Evolutionary conservation across 2,329 filamentous ascomycete genomes (phyloP).

Genomic region (Harringtonia lauricola): DNA sequence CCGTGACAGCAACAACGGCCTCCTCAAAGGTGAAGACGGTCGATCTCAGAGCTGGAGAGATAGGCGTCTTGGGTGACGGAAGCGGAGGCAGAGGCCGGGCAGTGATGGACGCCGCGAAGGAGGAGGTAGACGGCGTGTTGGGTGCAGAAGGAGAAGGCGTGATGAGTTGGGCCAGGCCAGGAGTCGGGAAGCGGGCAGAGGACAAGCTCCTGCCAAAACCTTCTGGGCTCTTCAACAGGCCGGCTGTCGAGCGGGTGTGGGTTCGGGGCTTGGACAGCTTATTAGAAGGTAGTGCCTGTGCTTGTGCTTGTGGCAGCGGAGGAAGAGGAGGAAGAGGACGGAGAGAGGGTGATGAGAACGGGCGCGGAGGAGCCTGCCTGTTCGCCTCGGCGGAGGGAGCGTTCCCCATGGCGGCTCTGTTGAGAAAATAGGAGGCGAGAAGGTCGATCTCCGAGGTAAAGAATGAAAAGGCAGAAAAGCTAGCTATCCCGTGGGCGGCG

Average conservation of each 20-base stretch:
- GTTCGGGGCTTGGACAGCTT: slow-evolving; percentile 41
- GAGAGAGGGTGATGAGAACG: slow-evolving; percentile 12
- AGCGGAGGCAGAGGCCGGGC: not conserved
- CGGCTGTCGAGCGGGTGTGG: slow-evolving; percentile 28
- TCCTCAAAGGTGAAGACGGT: slow-evolving; percentile 10
- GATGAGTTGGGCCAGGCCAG: slow-evolving; percentile 14
- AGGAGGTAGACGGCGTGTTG: slow-evolving; percentile 1
- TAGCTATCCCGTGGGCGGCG: not conserved
- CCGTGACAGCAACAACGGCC: not conserved
- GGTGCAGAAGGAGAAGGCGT: slow-evolving; percentile 1
- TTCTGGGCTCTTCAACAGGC: slow-evolving; percentile 25
- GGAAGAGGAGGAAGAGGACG: not conserved
- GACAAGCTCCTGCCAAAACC: slow-evolving; percentile 19
- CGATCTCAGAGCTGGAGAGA: slow-evolving; percentile 1
- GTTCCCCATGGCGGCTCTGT: slow-evolving; percentile 35
- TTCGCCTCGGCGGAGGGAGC: slow-evolving; percentile 32
- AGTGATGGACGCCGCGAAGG: not conserved
- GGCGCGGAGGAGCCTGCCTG: slow-evolving; percentile 15
- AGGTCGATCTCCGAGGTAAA: slow-evolving; percentile 1
- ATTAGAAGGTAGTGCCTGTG: slow-evolving; percentile 17
- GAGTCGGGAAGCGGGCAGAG: slow-evolving; percentile 15
- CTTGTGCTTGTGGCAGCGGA: not conserved
- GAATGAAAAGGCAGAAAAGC: not conserved
- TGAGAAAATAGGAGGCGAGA: slow-evolving; percentile 1
- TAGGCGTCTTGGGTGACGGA: not conserved